Percentiles rank a stretch among this genome's conserved stretches.
Evolutionary conservation across 2,329 filamentous ascomycete genomes (phyloP).

Genomic region (Fusarium irregulare): DNA sequence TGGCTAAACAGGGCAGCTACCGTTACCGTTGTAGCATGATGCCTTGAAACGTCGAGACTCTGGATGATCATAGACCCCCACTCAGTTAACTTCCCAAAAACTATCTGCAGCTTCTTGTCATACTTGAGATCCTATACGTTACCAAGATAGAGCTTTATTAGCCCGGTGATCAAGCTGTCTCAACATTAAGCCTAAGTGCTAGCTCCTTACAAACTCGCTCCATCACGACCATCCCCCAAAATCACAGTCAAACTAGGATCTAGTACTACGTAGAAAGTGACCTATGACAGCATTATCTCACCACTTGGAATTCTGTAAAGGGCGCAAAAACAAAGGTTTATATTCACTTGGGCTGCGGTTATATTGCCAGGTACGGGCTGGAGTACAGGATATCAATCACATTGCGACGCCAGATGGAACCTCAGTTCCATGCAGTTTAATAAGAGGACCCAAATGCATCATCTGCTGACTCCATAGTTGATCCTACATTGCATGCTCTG

Average conservation of each 20-base stretch:
- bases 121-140: not conserved
- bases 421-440: not conserved
- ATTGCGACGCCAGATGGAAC: not conserved
- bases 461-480: not conserved
- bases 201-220: not conserved
- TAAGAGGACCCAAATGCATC: not conserved
- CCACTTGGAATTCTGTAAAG: not conserved
- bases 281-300: not conserved
- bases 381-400: not conserved
- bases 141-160: not conserved
- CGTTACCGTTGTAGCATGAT: constrained; percentile 13
- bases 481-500: not conserved
- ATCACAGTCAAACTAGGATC: not conserved
- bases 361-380: not conserved
- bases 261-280: not conserved
- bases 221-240: not conserved
- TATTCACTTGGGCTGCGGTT: not conserved
- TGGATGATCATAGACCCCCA: constrained; percentile 20
- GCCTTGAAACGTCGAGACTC: constrained; percentile 11
- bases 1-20: not conserved
- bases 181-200: not conserved
- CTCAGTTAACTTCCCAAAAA: not conserved
- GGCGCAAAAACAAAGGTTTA: not conserved
- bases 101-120: not conserved
- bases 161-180: not conserved